Base-by-base conservation (phyloP, 192 early-diverging fungal genomes). In the Entomortierella parvispora region DNA sequence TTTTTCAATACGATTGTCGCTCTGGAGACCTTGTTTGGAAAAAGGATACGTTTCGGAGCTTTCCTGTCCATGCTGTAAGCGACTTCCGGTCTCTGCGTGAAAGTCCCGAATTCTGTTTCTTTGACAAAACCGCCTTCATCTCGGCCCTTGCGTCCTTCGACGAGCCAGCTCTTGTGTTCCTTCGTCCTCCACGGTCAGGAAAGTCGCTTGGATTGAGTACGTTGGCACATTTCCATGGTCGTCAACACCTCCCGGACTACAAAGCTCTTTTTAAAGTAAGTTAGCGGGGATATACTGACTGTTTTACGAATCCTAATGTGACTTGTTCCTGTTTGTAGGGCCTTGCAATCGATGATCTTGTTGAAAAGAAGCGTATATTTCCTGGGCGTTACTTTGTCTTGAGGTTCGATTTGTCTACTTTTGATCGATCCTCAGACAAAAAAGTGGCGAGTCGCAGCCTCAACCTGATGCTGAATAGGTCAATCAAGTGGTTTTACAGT, bases 211-310 rank as follows among this genome's bases (percentile, higher is more conserved):
- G 12, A 58, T 51, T 79, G 22, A 79, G 76, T 52, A 52, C 52
- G 17, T 47, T 79, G 61, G 60, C 76, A 33, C 76, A 79, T 15
- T 79, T 71, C 67, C 76, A 79, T 64, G 76, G 76, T 65, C 61
- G 58, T 54, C 68, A 79, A 68, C 66, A 79, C 48, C 64, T 57
- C 34, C 58, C 59, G 14, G 59, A 61, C 58, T 77, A 77, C 32
- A 58, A 77, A 57, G 46, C 51, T 15, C 62, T 65, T 28, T 75
- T 75, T 58, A 48, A 58, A 50, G 62, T 62, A 69, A 61, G 67
- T 28, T n/a, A n/a, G n/a, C n/a, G n/a, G n/a, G n/a, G n/a, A n/a
- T n/a, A n/a, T n/a, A n/a, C n/a, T n/a, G n/a, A n/a, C n/a, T n/a
- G n/a, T n/a, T n/a, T n/a, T n/a, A n/a, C n/a, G n/a, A n/a, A n/a